Conservation (phyloP, 1,284 basidiomycete species). For the Cutaneotrichosporon cutaneum region DNA sequence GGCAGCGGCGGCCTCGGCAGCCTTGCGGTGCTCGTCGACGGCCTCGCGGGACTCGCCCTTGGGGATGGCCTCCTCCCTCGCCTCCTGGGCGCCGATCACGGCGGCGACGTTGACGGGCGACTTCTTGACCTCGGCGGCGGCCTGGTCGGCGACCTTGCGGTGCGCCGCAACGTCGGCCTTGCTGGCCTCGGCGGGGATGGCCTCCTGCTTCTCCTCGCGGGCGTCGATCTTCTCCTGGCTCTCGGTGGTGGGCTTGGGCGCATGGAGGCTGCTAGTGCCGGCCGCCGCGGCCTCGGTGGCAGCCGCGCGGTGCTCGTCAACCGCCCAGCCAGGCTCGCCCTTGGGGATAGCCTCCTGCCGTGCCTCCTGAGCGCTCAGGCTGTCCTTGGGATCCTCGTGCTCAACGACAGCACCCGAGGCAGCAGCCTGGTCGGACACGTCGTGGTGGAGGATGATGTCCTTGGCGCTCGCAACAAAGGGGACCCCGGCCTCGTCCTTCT, state of each 20-base stretch:
- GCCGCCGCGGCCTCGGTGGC: slow-evolving; percentile 1
- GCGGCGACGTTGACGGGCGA: too few relatives aligned
- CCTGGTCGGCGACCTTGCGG: not conserved
- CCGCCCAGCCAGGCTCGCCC: not conserved
- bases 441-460: not conserved
- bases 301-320: slow-evolving; percentile 1
- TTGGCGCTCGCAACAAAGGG: not conserved
- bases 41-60: not conserved
- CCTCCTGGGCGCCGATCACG: not conserved
- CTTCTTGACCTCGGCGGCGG: too few relatives aligned
- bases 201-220: not conserved
- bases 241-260: not conserved
- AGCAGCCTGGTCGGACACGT: not conserved
- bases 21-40: slow-evolving; percentile 5
- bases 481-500: slow-evolving; percentile 5
- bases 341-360: not conserved
- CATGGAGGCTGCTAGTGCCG: not conserved
- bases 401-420: slow-evolving; percentile 1
- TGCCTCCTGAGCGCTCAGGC: not conserved
- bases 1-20: not conserved
- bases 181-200: slow-evolving; percentile 54
- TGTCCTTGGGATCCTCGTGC: not conserved
- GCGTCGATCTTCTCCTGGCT: not conserved
- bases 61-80: not conserved
- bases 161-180: not conserved